Conservation (phyloP, 257 asterid genomes). For the Scutellaria minor region DNA sequence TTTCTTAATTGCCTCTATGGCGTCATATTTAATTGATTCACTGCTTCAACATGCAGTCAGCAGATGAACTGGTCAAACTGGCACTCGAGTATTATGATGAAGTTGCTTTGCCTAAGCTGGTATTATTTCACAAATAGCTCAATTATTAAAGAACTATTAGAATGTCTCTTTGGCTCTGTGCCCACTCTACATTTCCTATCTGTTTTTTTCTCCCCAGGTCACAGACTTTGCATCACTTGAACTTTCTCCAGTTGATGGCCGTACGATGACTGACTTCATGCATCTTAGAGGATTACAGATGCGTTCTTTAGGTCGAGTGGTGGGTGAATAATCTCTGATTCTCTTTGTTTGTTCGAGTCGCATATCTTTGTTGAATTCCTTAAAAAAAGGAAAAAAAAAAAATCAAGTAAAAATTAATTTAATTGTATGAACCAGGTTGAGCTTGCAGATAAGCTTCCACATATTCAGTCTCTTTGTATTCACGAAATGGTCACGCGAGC, state of each 20-base stretch:
- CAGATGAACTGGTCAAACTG: slow-evolving; percentile 85
- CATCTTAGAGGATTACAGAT: slow-evolving; percentile 94
- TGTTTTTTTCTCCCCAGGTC: slow-evolving; percentile 62
- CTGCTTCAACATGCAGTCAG: slow-evolving; percentile 66
- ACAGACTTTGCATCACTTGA: slow-evolving; percentile 98
- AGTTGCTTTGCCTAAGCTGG: slow-evolving; percentile 97
- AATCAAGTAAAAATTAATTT: slow-evolving; percentile 32
- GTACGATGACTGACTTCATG: slow-evolving; percentile 97
- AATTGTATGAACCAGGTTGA: slow-evolving; percentile 74
- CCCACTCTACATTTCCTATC: slow-evolving; percentile 29
- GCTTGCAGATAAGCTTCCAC: slow-evolving; percentile 97
- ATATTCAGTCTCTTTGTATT: slow-evolving; percentile 93
- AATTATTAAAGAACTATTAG: slow-evolving; percentile 17
- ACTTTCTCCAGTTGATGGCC: slow-evolving; percentile 99
- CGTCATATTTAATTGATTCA: slow-evolving; percentile 26
- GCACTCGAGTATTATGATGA: slow-evolving; percentile 80
- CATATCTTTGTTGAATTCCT: slow-evolving; percentile 15
- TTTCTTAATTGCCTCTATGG: slow-evolving; percentile 2
- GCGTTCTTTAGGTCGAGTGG: slow-evolving; percentile 97
- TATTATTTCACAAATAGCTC: slow-evolving; percentile 42
- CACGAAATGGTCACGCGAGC: slow-evolving; percentile 99
- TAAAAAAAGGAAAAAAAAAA: not conserved
- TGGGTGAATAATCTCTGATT: slow-evolving; percentile 48
- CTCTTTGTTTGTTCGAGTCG: not conserved
- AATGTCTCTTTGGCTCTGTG: slow-evolving; percentile 19